phyloP scores from a whole-genome alignment of 305 asterid genomes.

The Rubia balearica region DNA sequence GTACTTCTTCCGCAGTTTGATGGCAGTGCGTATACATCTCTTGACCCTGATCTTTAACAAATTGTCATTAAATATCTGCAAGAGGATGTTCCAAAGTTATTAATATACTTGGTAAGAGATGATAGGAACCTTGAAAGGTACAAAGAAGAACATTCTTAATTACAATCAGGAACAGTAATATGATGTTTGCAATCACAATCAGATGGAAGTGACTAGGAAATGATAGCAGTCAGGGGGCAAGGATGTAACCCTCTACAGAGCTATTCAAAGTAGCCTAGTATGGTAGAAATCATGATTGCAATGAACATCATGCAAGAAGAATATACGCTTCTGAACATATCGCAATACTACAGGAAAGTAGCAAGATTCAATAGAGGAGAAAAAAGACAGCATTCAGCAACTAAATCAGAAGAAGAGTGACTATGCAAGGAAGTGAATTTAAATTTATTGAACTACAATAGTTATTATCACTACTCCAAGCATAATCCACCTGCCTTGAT shows the following conservation, averaged over 20 bases:
- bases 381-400: not conserved
- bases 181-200: not conserved
- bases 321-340: not conserved
- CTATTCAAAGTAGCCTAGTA: not conserved
- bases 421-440: constrained; percentile 1
- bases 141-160: not conserved
- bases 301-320: not conserved
- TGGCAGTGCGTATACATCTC: constrained; percentile 82
- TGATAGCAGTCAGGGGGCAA: not conserved
- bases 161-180: not conserved
- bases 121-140: not conserved
- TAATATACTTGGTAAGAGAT: not conserved
- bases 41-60: constrained; percentile 75
- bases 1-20: constrained; percentile 93
- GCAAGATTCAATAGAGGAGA: not conserved
- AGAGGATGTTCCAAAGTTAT: constrained; percentile 16
- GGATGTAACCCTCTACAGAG: constrained; percentile 3
- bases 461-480: constrained; percentile 16
- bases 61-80: constrained; percentile 84
- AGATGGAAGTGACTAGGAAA: not conserved
- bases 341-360: not conserved
- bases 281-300: not conserved
- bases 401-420: not conserved
- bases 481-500: constrained; percentile 72
- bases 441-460: constrained; percentile 3